Base-by-base conservation (phyloP, 2,329 filamentous ascomycete genomes). In the Cucurbitaria berberidis region DNA sequence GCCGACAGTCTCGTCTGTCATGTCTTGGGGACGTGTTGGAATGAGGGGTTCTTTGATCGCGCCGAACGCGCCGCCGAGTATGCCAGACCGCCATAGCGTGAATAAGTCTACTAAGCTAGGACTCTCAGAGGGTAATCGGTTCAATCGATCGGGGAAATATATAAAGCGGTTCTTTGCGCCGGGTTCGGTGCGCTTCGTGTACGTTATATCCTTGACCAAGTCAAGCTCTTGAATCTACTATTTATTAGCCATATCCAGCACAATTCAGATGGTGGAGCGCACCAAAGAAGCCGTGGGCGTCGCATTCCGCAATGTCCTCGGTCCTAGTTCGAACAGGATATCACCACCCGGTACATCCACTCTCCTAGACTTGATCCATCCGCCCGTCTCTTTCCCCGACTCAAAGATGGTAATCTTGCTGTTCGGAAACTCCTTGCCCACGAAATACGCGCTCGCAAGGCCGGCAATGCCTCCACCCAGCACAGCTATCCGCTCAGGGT, bases 121-220 rank as follows among this genome's bases (percentile, higher is more conserved):
- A 4, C 27, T 27, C 3, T 51, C 51, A 6, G 62, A 45, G 6
- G 73, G 69, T 22, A 74, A 52, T 15, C 63, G 80, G 47, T 91
- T 88, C 26, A 95, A 83, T 67, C 87, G 90, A 71, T 96, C 89
- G 1, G 90, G 90, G 68, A 96, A 96, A 81, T 95, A 97, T 54
- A 98, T 80, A 74, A 88, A 97, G 57, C 92, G 89, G 69, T 88
- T 88, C 48, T 73, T 74, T 9, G 86, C 80, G 47, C 81, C 80
- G 46, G 82, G 76, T 5, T 82, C 80, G 26, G 70, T 71, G 36
- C 76, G 82, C 4, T 74, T 74, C 40, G 81, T 86, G 65, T 77
- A 78, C 45, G 86, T 72, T 27, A 91, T 70, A 52, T 88, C 77
- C 48, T 85, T 73, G 41, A 78, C 63, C 34, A 91, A 69, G 19